Evolutionary conservation across 495 filamentous ascomycete species (phyloP), one percentile per base, ranked within the genome.

Genomic region (Penicillium desertorum): DNA sequence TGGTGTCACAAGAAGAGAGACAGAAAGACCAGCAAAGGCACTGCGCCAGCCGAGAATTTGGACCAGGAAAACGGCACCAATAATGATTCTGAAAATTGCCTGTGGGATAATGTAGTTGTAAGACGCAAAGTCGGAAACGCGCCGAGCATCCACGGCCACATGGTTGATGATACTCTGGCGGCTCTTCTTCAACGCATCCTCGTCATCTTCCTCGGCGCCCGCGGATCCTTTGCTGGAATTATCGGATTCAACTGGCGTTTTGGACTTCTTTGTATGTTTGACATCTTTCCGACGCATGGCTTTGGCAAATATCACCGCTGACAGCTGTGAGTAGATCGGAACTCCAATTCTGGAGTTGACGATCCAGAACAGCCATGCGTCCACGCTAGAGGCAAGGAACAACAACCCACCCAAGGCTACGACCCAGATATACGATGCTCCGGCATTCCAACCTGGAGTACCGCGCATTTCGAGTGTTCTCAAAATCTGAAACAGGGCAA

Each of bases 151-250:
- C 8, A 96, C 86, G 6, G 87, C 87, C 22, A 91, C 84, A 37
- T 92, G 75, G 62, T 95, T 95, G 51, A 92, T 85, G 12, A 85
- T 88, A 54, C 86, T 87, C 69, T 92, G 90, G 51, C 88, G 87
- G 64, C 79, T 79, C 57, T 85, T 87, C 45, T 87, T 81, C 4
- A 80, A 60, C 8, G 81, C 78, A 32, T 85, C 85, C 5, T 83
- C 79, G 14, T 76, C 74, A 16, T 76, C 75, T 5, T 74, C 73
- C 1, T 76, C 75, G 5, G 71, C 76, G 5, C 70, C 64, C 2
- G 47, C 68, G 58, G 62, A 62, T 51, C 32, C 55, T 16, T 68
- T 64, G 14, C 48, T 54, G 27, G 64, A 52, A 19, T 39, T 25
- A 23, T 54, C 44, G 3, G 62, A 9, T 4, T 65, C 55, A 37